Base-by-base conservation (phyloP, 75 land plant genomes). In the Picea glauca region DNA sequence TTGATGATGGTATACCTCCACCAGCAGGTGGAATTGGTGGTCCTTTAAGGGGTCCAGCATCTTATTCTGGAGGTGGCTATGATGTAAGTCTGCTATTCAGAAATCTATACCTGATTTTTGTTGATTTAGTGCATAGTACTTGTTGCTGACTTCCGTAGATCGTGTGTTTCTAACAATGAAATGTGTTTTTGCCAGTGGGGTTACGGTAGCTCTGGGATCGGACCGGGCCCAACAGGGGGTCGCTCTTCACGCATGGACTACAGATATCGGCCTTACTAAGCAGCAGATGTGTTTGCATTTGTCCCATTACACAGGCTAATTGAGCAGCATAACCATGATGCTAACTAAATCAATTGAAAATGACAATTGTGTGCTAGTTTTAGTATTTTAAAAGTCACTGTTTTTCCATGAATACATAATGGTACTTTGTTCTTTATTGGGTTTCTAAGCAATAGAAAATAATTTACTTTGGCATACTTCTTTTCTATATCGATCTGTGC, bases 231-330 rank as follows among this genome's bases (percentile, higher is more conserved):
- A 56, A 14, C 62, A 40, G 57, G 57, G 60, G 13, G 77, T 63
- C 84, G 90, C 59, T 75, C 85, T 63, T 83, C 93, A 58, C 87
- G 90, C 65, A 62, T 82, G 81, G 90, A 88, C 77, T 82, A 84
- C 88, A 79, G 93, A 84, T 91, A 88, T 65, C 79, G 87, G 35
- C 93, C 93, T 64, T 91, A 91, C 76, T 90, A 78, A 72, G 12
- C 20, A 40, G 3, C 33, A 31, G 2, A 40, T 46, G n/a, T 70
- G 23, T 43, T 43, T 46, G 1, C 7, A 33, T 7, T 4, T 13
- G 35, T 31, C 17, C 68, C n/a, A 14, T 17, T 8, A 32, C 17
- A 17, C 17, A 17, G 15, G 20, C 17, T 17, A 66, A 13, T 66
- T 38, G 0, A 1, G 40, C 38, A 11, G 15, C 43, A 33, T 15